Base-by-base conservation (phyloP, 2,329 filamentous ascomycete species). In the Penicillium sp. region DNA sequence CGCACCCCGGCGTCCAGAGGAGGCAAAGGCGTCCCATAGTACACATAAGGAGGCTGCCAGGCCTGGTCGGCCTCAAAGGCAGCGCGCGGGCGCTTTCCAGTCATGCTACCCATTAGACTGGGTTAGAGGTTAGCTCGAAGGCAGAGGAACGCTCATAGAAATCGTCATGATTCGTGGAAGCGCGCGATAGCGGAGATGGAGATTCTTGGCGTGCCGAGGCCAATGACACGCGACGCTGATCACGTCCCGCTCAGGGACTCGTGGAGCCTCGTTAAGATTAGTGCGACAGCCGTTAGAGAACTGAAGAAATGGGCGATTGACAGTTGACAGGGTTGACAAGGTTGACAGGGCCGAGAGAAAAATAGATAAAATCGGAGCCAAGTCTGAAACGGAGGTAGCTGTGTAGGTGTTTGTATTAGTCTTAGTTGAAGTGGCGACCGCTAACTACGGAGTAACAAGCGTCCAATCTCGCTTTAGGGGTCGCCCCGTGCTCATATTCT, bases 1-100 rank as follows among this genome's bases (percentile, higher is more conserved):
- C 89, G 84, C 29, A 80, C 77, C 16, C 88, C 80, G 40, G 85
- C 77, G 61, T 95, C 88, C 50, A 82, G 73, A 3, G 87, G 81
- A 1, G 89, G 89, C 13, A 98, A 77, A 7, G 90, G 84, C 2
- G 89, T 95, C 64, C 93, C 93, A 66, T 86, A 95, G 46, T 85
- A 64, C 46, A 85, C 86, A 68, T 82, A 95, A 0, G 87, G 85
- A 11, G 87, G 84, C 63, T 85, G 79, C 48, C 81, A 75, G 46
- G 76, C 73, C 67, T 81, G 77, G 61, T 91, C 85, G 60, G 84
- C 80, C 73, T 95, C 89, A 69, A 87, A 94, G 58, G 81, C 78
- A 58, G 81, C 80, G 62, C 85, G 85, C 60, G 84, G 84, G 70
- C 89, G 83, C 80, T 93, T 97, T 20, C 50, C 35, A 36, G 53